A percentile compares a stretch with the other conserved stretches of the same genome.
Evolutionary conservation across 2,329 filamentous ascomycete genomes (phyloP).

Genomic region (Ceratocystis huliohia): DNA sequence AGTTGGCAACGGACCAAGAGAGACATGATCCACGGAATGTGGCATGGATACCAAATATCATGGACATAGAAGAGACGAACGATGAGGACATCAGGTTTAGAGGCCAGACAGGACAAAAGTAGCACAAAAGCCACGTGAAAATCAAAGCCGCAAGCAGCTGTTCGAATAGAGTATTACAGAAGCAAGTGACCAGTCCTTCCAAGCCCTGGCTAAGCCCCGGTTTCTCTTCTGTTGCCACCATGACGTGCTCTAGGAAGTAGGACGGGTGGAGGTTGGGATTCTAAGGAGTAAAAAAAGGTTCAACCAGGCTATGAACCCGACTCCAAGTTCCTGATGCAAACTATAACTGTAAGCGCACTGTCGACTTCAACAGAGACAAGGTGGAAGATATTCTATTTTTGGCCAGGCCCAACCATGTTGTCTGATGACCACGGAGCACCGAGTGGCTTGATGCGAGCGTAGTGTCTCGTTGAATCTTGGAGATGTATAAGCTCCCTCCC

Average conservation of each 20-base stretch:
- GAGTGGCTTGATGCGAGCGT: background rate
- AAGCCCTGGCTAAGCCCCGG: background rate
- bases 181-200: background rate
- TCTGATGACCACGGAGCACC: background rate
- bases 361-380: background rate
- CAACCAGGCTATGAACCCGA: background rate
- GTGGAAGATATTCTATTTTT: background rate
- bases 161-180: background rate
- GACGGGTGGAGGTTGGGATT: conserved; percentile 1
- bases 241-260: background rate
- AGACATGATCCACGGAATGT: background rate
- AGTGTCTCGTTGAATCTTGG: background rate
- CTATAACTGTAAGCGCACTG: conserved; percentile 3
- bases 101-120: background rate
- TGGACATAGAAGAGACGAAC: background rate
- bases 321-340: conserved; percentile 4
- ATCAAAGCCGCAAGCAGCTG: background rate
- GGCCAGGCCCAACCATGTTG: background rate
- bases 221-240: background rate
- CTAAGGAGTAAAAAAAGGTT: background rate
- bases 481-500: background rate
- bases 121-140: background rate
- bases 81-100: background rate
- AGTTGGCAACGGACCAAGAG: background rate
- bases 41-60: background rate